Percentiles rank a stretch among this genome's conserved stretches.
phyloP scores from a whole-genome alignment of 345 rosid species.

The Camelina sativa region DNA sequence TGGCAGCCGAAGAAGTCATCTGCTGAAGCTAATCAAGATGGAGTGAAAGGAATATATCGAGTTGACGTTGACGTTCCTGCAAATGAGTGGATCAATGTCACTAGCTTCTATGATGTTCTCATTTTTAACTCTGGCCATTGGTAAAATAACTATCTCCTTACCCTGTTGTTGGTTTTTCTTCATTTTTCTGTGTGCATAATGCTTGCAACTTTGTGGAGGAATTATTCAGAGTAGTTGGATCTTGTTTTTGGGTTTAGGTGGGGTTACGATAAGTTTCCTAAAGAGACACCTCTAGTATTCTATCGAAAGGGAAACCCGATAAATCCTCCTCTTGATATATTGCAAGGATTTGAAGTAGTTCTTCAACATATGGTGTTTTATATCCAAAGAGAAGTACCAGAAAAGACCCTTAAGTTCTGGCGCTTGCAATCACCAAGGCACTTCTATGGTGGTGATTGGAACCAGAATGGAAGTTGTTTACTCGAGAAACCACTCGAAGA shows the following conservation, averaged over 20 bases:
- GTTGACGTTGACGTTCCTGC: constrained; percentile 95
- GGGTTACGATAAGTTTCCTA: constrained; percentile 91
- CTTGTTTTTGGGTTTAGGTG: constrained; percentile 58
- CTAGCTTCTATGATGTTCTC: constrained; percentile 79
- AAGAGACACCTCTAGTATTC: constrained; percentile 83
- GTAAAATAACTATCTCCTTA: constrained; percentile 45
- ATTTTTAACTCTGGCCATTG: constrained; percentile 94
- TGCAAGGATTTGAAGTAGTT: constrained; percentile 77
- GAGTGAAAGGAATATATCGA: constrained; percentile 59
- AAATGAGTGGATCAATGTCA: constrained; percentile 71
- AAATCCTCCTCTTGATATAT: constrained; percentile 68
- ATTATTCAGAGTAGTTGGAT: constrained; percentile 3
- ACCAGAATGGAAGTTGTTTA: constrained; percentile 92
- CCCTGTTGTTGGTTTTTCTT: neutral
- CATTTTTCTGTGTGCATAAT: neutral
- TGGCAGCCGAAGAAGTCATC: constrained; percentile 68
- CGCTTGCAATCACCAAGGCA: constrained; percentile 95
- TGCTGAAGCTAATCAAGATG: constrained; percentile 44
- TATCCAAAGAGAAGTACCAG: constrained; percentile 66
- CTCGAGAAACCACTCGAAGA: constrained; percentile 68
- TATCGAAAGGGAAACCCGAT: constrained; percentile 68
- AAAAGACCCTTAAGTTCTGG: constrained; percentile 79
- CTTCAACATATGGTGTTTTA: constrained; percentile 69
- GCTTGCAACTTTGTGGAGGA: constrained; percentile 23
- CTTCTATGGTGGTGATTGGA: constrained; percentile 93